Evolutionary conservation across 2,329 filamentous ascomycete genomes (phyloP).

Genomic region (Fusarium phyllophilum): DNA sequence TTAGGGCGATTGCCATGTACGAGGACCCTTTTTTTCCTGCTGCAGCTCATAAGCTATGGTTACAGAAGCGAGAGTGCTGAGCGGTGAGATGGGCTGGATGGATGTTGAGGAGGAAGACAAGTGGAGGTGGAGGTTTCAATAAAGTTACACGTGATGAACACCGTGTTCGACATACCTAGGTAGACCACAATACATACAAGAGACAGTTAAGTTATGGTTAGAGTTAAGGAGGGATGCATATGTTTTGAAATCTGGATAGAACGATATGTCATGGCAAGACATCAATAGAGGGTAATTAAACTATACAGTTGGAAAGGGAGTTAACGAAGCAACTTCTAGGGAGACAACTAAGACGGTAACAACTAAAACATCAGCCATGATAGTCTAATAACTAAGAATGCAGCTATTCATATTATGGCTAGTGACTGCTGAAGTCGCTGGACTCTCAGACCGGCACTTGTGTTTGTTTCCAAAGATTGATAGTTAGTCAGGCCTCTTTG

Average conservation of each 20-base stretch:
- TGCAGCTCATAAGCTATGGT: constrained; percentile 24
- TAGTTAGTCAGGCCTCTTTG: not conserved
- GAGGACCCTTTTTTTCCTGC: constrained; percentile 3
- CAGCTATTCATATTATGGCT: not conserved
- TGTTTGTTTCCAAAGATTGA: not conserved
- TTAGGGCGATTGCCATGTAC: constrained; percentile 14
- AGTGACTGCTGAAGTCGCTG: constrained; percentile 11
- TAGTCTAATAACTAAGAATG: not conserved
- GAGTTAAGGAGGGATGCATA: not conserved
- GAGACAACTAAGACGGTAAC: not conserved
- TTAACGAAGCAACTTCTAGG: constrained; percentile 22
- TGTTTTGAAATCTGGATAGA: not conserved
- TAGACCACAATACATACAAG: not conserved
- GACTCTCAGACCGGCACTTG: constrained; percentile 14
- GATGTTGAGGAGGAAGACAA: not conserved
- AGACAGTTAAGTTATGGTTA: not conserved
- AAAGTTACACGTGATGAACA: constrained; percentile 29
- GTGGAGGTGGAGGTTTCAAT: constrained; percentile 15
- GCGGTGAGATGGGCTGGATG: constrained; percentile 18
- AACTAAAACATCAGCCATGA: constrained; percentile 12
- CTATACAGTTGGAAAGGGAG: not conserved
- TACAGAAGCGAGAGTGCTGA: constrained; percentile 7
- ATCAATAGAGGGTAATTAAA: not conserved
- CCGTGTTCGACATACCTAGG: not conserved
- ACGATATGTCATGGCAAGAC: constrained; percentile 5